Conservation (phyloP, 345 rosid species). For the Gossypium thurberi region DNA sequence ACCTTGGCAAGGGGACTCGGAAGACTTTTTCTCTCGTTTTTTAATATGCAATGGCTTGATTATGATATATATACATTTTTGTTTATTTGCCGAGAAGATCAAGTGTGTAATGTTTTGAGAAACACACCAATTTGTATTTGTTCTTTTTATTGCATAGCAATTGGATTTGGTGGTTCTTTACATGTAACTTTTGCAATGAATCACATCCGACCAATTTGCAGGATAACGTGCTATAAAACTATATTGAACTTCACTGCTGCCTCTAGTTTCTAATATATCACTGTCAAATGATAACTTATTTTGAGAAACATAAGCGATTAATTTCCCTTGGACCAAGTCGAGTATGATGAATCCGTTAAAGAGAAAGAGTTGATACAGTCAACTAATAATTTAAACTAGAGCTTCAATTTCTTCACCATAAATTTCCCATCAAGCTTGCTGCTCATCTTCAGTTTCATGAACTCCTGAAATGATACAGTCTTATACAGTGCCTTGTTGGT, state of each 20-base stretch:
- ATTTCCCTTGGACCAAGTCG: background rate
- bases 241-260: too few species aligned
- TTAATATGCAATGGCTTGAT: background rate
- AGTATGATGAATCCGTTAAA: background rate
- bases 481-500: slow-evolving; percentile 15
- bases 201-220: too few species aligned
- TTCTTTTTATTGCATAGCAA: background rate
- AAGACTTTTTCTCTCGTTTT: background rate
- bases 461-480: slow-evolving; percentile 14
- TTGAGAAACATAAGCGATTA: background rate
- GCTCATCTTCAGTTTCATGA: background rate
- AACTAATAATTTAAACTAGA: background rate
- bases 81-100: background rate
- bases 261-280: too few species aligned
- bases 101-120: background rate
- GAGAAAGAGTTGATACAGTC: background rate
- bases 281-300: too few species aligned
- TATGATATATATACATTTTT: background rate
- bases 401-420: slow-evolving; percentile 21
- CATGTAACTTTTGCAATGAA: too few species aligned
- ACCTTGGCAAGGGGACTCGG: background rate
- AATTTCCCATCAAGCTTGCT: slow-evolving; percentile 36
- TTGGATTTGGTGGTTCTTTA: too few species aligned
- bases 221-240: too few species aligned
- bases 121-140: background rate